Evolutionary conservation across 495 filamentous ascomycete species (phyloP), one percentile per base, ranked within the genome.

Genomic region (Podospora pseudoanserina): DNA sequence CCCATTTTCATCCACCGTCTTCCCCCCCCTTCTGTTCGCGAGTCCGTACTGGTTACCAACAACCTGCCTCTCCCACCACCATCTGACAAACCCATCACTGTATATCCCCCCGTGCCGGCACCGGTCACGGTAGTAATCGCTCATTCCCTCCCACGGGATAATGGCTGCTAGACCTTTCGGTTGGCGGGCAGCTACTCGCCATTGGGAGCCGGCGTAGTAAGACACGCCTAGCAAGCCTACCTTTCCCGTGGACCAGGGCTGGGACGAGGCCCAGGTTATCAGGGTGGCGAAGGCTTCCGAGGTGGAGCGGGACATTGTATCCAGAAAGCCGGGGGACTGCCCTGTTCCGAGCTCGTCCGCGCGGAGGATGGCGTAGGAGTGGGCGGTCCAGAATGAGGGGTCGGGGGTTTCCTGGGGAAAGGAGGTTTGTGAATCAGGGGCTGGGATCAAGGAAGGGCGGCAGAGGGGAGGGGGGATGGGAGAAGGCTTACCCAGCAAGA

Each of bases 141-240:
- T 86, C 86, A 89, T 88, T n/a, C 88, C 88, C 71, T 90, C 88
- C 88, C 88, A 90, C 0, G 88, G 87, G 13, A 89, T 80, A 15
- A 89, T 89, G 55, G 82, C 83, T 0, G 84, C 75, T 23, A 90
- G 69, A 4, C 87, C 87, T 74, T 85, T 86, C 0, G 88, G 88
- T 49, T 82, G 77, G 6, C 86, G 79, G 13, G 88, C 87, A 0
- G 86, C 86, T 0, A 89, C 87, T 0, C 86, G 80, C 87, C 87
- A 90, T 77, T 90, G 88, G 5, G 65, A 61, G 59, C 86, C 87
- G 16, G 86, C 87, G 71, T 85, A 89, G 74, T 90, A 89, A 64
- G 80, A 84, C 59, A 90, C 85, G 4, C 87, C 88, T 26, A 89
- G 72, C 34, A 90, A 69, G 18, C 86, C 87, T 18, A 90, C 86